Conservation (phyloP, 805 yeast genomes). For the Hanseniaspora occidentalis region DNA sequence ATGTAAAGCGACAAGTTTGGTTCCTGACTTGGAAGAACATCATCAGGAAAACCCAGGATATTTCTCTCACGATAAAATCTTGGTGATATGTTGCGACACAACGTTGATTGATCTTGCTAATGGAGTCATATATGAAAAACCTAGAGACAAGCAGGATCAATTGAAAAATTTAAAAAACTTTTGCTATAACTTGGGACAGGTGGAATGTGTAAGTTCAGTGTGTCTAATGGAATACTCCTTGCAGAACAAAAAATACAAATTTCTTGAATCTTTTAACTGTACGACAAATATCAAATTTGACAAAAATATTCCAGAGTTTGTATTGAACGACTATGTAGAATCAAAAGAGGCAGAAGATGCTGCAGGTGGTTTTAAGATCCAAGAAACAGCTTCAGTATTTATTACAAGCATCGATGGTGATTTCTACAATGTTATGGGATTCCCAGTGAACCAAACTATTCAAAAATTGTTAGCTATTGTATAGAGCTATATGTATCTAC, state of each 20-base stretch:
- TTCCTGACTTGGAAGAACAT: slow-evolving; percentile 27
- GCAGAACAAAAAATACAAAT: slow-evolving; percentile 4
- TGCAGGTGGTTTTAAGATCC: slow-evolving; percentile 89
- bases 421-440: slow-evolving; percentile 74
- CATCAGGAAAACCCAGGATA: background rate
- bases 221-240: slow-evolving; percentile 5
- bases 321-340: slow-evolving; percentile 48
- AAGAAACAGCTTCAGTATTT: slow-evolving; percentile 56
- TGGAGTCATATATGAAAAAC: slow-evolving; percentile 60
- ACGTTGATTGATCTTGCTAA: slow-evolving; percentile 46
- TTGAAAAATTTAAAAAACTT: slow-evolving; percentile 33
- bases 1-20: slow-evolving; percentile 54
- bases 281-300: slow-evolving; percentile 32
- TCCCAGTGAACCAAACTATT: slow-evolving; percentile 52
- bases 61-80: background rate
- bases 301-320: slow-evolving; percentile 24
- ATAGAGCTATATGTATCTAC: background rate
- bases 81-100: slow-evolving; percentile 37
- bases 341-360: slow-evolving; percentile 67
- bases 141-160: slow-evolving; percentile 40
- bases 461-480: background rate
- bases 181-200: slow-evolving; percentile 22
- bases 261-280: slow-evolving; percentile 27
- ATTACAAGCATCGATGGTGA: slow-evolving; percentile 64
- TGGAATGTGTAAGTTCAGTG: slow-evolving; percentile 2